Evolutionary conservation across 2,329 filamentous ascomycete species (phyloP).

Genomic region (Seiridium unicorne): DNA sequence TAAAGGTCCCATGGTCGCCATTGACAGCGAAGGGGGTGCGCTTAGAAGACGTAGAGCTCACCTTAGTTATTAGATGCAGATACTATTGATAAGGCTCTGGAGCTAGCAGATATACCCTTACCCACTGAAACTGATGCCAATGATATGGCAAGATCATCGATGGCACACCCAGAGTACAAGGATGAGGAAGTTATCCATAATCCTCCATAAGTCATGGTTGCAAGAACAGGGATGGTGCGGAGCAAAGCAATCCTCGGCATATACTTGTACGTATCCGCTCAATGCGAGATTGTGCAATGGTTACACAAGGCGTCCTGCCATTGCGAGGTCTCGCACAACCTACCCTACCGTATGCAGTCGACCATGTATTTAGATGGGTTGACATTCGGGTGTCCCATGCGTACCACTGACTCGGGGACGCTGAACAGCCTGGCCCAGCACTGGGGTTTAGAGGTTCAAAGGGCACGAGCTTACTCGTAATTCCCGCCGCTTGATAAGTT

Average conservation of each 20-base stretch:
- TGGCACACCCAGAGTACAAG: background rate
- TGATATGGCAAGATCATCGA: background rate
- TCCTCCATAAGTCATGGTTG: background rate
- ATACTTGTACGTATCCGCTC: background rate
- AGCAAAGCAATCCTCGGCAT: conserved; percentile 1
- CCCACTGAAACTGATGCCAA: background rate
- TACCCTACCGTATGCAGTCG: too few relatives aligned
- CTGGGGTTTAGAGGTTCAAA: too few relatives aligned
- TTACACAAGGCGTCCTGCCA: background rate
- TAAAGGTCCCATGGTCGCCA: background rate
- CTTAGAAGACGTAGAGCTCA: too few relatives aligned
- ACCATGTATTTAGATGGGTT: too few relatives aligned
- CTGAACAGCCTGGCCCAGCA: too few relatives aligned
- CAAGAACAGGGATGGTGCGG: background rate
- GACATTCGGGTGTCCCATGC: too few relatives aligned
- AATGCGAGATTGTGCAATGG: background rate
- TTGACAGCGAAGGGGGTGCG: too few relatives aligned
- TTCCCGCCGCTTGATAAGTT: too few relatives aligned
- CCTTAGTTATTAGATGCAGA: too few relatives aligned
- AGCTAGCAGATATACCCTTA: background rate
- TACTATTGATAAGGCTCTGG: background rate
- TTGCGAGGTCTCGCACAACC: too few relatives aligned
- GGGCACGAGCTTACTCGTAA: too few relatives aligned
- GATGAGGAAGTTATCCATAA: background rate
- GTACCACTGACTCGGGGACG: too few relatives aligned